Base-by-base conservation (phyloP, 2,329 filamentous ascomycete species). In the Botrytis sinoallii region DNA sequence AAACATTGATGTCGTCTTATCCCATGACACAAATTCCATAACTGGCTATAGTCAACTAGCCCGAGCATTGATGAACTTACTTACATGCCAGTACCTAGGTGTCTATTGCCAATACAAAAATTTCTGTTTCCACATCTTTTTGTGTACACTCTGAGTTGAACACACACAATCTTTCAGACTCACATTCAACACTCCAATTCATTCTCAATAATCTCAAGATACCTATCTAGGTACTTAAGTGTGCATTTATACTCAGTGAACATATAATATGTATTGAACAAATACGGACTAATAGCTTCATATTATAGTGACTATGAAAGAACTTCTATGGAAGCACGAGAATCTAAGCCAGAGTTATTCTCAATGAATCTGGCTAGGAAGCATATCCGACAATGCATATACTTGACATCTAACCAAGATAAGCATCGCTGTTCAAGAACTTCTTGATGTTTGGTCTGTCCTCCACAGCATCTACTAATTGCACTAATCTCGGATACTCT, bases 401-500 rank as follows among this genome's bases (percentile, higher is more conserved):
- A 25, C 65, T 32, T 0, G 46, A 35, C 1, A 60, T 65, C 38
- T 71, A 77, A 22, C 77, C 79, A 44, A 78, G 73, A 68, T 80
- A 80, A 22, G 76, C 72, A 32, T 80, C 77, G 72, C 78, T 80
- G 25, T 74, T 69, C 72, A 79, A 77, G 42, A 81, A 80, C 42
- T 74, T 75, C 75, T 77, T 79, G 42, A 81, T 74, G 64, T 79
- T 80, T n/a, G 73, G 74, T 72, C 79, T 75, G 22, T 38, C 71
- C 74, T 79, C 52, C 40, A 79, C 75, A 10, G 76, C 80, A 77
- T 81, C 79, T 32, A 78, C 77, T 72, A 81, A 72, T 71, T 78
- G 73, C 64, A 71, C 72, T 72, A 81, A 73, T 61, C 79, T 75
- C n/a, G 77, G 75, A 75, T 78, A 81, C 32, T 77, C 77, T 70